Base-by-base conservation (phyloP, 2,329 filamentous ascomycete species). In the Cordyceps farinosa region DNA sequence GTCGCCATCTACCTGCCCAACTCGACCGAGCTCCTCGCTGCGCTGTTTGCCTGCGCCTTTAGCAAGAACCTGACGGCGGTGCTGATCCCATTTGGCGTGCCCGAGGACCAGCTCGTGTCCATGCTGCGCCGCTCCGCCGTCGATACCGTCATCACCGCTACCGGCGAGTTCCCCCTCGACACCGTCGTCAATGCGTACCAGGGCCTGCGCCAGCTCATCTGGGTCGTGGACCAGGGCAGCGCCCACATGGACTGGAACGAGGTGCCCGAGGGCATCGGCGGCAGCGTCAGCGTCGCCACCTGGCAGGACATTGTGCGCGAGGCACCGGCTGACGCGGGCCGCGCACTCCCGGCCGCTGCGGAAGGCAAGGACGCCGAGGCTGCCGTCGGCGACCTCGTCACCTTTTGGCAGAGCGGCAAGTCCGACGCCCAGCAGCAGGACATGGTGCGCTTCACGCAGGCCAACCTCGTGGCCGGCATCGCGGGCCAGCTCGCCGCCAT, bases 201-300 rank as follows among this genome's bases (percentile, higher is more conserved):
- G 5, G 82, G 84, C 44, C 82, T 99, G 52, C 88, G 87, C 65
- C 87, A 92, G 68, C 82, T 97, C 38, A 85, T 97, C 69, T 98
- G 93, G 91, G 93, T 97, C 13, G 92, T 96, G 5, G 94, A 97
- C 70, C 86, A 92, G 71, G 92, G 92, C 48, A 97, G 88, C 78
- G 86, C 87, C 69, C 94, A 98, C 73, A 90, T 99, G 83, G 93
- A 97, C 76, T 99, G 94, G 93, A 93, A 91, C 69, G 91, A 94
- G 72, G 86, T 93, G 2, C 92, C 93, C 11, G 85, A 89, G 71
- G 89, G 90, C 58, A 88, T 89, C 63, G 89, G 89, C 17, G 85
- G 89, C 63, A 87, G 83, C 66, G 82, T 96, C 65, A 90, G 90
- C 62, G 90, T 97, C 17, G 85, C 88, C n/a, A 95, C 94, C 15